A percentile compares a stretch with the other conserved stretches of the same genome.
These are phyloP conservation scores for Clonostachys chloroleuca DNA, from an alignment of 2,329 filamentous ascomycete genomes.

Conservation along the genomic window DNA sequence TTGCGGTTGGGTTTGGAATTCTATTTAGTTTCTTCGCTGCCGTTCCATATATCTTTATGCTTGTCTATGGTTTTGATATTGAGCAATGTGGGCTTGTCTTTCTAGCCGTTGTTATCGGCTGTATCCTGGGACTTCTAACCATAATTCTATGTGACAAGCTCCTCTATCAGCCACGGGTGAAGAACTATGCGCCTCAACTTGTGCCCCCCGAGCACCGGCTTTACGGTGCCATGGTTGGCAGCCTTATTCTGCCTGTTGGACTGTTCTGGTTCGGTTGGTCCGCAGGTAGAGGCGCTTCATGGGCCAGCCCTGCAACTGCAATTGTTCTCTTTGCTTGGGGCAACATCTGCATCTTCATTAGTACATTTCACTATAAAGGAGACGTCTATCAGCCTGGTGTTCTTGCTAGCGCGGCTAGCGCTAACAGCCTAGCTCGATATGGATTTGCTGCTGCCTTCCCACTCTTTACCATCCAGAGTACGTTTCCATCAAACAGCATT, in stretches of 20 bases:
- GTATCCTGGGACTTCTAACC: constrained; percentile 13
- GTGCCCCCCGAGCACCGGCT: constrained; percentile 52
- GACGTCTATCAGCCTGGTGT: constrained; percentile 52
- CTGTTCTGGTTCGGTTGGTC: constrained; percentile 61
- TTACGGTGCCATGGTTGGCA: constrained; percentile 54
- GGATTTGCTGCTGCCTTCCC: constrained; percentile 52
- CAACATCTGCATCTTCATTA: constrained; percentile 55
- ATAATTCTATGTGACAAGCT: constrained; percentile 28
- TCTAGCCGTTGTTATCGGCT: constrained; percentile 38
- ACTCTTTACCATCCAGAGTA: constrained; percentile 54
- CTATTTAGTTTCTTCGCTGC: constrained; percentile 49
- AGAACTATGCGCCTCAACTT: constrained; percentile 16
- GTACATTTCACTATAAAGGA: constrained; percentile 43
- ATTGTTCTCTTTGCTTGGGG: constrained; percentile 56
- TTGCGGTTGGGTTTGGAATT: constrained; percentile 44
- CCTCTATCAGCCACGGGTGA: constrained; percentile 31
- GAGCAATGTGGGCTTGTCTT: constrained; percentile 39
- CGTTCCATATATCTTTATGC: constrained; percentile 41
- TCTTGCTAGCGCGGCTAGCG: constrained; percentile 54
- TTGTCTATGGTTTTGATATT: constrained; percentile 35
- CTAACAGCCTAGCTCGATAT: constrained; percentile 55
- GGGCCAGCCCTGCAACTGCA: constrained; percentile 44
- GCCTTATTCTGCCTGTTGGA: constrained; percentile 44
- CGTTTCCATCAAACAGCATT: constrained; percentile 7
- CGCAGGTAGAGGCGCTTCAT: constrained; percentile 35